Evolutionary conservation across 257 asterid species (phyloP), one percentile per base, ranked within the genome.

Genomic region (Solanum etuberosum): DNA sequence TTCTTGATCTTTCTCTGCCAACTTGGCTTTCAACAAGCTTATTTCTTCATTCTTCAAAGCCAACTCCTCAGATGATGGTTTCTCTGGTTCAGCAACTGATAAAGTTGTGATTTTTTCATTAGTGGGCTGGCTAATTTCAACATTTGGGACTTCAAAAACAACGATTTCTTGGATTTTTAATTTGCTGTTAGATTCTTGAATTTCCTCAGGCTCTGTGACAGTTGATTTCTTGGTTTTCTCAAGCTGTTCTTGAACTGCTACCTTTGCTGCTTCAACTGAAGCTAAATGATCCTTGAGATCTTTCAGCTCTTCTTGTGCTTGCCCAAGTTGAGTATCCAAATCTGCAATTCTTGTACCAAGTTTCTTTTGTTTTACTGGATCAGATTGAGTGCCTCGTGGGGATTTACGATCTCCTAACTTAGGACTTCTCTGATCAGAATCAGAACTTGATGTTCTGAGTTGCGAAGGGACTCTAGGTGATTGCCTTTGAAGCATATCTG

Each of bases 291-390:
- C 80, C 93, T 97, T 97, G 20, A 97, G 94, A 83, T 88, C 83
- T 83, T 92, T 94, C 85, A 97, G 95, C 92, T 97, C 98, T 5
- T 85, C 91, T 88, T 94, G 99, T 1, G 98, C 98, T 88, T 94
- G 97, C 25, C 98, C 98, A 57, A 97, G 98, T 86, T 94, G 99
- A 38, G 97, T 92, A 83, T 97, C 99, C 92, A 97, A 91, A 88
- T 93, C 98, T 2, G 98, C 93, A 87, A 97, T 97, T 46, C 98
- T 92, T 27, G 93, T 91, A 9, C 98, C 98, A 9, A 97, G 95
- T 90, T 95, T 97, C 95, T 92, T 95, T 74, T 93, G 98, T 84
- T 89, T 92, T 77, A 86, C 38, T 0, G 96, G 92, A 27, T 94
- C 91, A 3, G 95, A 86, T 48, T 92, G 95, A 7, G 94, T 6